Base-by-base conservation (phyloP, 2,329 filamentous ascomycete genomes). In the Neonectria magnoliae region DNA sequence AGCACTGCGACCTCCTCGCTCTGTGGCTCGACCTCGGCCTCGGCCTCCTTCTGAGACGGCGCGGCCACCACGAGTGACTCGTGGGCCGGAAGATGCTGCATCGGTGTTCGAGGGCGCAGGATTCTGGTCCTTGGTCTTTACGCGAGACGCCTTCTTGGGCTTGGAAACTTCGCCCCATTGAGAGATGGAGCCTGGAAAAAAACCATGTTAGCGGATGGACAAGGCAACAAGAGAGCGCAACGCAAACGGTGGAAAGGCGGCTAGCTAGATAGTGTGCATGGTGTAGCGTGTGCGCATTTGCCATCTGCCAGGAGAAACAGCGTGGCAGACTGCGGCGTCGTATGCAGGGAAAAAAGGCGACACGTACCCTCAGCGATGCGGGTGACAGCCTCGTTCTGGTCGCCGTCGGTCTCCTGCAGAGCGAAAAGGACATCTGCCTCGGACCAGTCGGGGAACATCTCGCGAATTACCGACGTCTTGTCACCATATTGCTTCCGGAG, bases 401-500 rank as follows among this genome's bases (percentile, higher is more conserved):
- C 92, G 74, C 92, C 93, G 74, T 93, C 88, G 61, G 91, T 91
- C 84, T 99, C 96, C 80, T 97, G 90, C 65, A 99, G 86, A 67
- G 94, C 94, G 79, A 96, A 96, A 69, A 98, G 89, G 69, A 98
- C 89, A 80, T 98, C 95, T 80, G 94, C 93, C 76, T 97, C 93
- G 73, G 94, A 95, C 96, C 95, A 98, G 81, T 94, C 91, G 65
- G 93, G 90, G 84, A 97, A 98, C 83, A 98, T 90, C 80, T 97
- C 94, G 83, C 93, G 94, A 79, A 99, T 90, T 75, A 91, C 89
- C 67, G 85, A 85, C 74, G 97, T 88, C 83, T 95, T 93, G 76
- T 84, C 84, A 76, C 91, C 88, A 78, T 97, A 96, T 80, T 93
- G 90, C 85, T 93, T 94, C 88, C 97, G 97, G 78, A 98, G 89